Base-by-base conservation (phyloP, 2,329 filamentous ascomycete species). In the Hymenoscyphus linearis region DNA sequence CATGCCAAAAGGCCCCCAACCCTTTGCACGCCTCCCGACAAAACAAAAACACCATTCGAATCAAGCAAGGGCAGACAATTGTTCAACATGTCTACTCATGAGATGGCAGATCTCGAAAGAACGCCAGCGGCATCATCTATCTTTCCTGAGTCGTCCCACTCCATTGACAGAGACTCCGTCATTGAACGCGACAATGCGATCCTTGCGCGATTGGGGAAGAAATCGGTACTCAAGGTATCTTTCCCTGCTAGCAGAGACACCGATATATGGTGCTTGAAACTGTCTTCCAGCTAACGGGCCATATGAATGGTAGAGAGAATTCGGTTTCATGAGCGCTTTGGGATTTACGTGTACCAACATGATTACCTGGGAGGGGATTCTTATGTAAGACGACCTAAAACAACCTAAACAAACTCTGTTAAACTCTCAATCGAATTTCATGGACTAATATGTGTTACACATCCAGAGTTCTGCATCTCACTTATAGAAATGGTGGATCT, bases 261-360 rank as follows among this genome's bases (percentile, higher is more conserved):
- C n/a, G 5, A 16, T 4, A 7, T 44, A 7, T 26, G 16, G 22
- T 26, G 9, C 16, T 31, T 16, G 26, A 14, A 35, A 36, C 1
- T 40, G 26, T 18, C 40, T 18, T 26, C n/a, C 5, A 47, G 25
- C 54, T 44, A 27, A 44, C 18, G 18, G 10, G 31, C 14, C n/a
- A n/a, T 52, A 10, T 16, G 18, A 2, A 22, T 18, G 25, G 18
- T 52, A 75, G 69, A 65, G 75, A 54, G 76, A 74, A 62, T 78
- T 78, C 63, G 70, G 72, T 4, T 76, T 76, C 58, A 67, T 75
- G 60, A 74, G 72, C 6, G 77, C 75, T 13, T 68, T 78, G 22
- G 76, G 75, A 4, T 78, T 78, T 61, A 72, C 73, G 1, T 74
- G 74, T 47, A 75, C 77, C 12, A 67, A 76, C 35, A 75, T 77